Evolutionary conservation across 306 rosid genomes (phyloP), one percentile per base, ranked within the genome.

Genomic region (Cucumis cinereus): DNA sequence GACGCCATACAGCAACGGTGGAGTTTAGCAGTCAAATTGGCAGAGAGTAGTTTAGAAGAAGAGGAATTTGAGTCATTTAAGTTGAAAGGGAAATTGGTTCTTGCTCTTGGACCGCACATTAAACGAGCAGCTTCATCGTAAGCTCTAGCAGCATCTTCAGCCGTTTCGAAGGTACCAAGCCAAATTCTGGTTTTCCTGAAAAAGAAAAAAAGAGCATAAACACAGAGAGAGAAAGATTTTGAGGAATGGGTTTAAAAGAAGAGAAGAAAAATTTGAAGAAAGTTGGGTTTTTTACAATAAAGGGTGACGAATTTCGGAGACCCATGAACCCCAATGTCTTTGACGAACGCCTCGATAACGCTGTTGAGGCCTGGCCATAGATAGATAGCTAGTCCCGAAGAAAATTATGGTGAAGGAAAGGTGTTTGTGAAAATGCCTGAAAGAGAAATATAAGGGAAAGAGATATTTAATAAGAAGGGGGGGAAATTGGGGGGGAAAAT

Each of bases 251-350:
- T 15, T 2, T 0, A 4, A 35, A 10, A 36, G 10, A 35, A n/a
- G 3, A 66, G 73, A 12, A 9, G 61, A 14, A 56, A 56, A 23
- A 11, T 1, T 23, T 57, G 62, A 57, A 57, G 0, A 59, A 7
- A 1, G n/a, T 59, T 56, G 49, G 28, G 7, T 1, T 53, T 1
- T 52, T 66, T 66, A 93, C 98, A 93, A 76, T 26, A 93, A 84
- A 49, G 98, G 98, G 77, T 93, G 98, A 54, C 98, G 93, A 85
- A 93, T 93, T 82, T 93, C 98, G 1, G 98, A 91, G 58, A 93
- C 98, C 98, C 98, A 93, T 61, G 98, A 93, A 64, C 98, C 98
- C 98, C 98, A 93, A 64, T 93, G 98, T 89, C 98, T 87, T 83
- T 93, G 98, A 84, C 98, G 90, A 59, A 93, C 98, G 22, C 98